Evolutionary conservation across 2,329 filamentous ascomycete genomes (phyloP).

Genomic region (Cyclaneusma minus): DNA sequence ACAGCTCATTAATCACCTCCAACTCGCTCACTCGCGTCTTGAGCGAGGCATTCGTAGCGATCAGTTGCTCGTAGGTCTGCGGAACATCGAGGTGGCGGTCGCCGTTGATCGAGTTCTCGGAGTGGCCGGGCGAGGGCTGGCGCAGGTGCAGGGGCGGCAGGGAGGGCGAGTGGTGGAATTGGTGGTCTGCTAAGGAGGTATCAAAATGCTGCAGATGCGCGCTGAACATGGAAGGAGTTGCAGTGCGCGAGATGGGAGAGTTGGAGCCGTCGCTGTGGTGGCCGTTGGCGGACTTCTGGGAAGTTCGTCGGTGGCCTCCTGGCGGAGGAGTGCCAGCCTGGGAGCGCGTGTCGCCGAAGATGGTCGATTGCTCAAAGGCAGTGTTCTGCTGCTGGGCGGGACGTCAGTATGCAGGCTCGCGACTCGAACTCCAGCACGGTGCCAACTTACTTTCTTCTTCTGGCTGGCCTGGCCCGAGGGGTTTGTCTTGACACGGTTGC

Average conservation of each 20-base stretch:
- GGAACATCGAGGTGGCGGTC: slow-evolving; percentile 52
- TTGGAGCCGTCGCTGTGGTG: slow-evolving; percentile 54
- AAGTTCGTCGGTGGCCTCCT: slow-evolving; percentile 45
- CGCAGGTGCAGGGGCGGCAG: slow-evolving; percentile 33
- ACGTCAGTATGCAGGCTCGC: too few relatives aligned
- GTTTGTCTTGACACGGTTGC: slow-evolving; percentile 88
- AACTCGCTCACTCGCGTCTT: slow-evolving; percentile 92
- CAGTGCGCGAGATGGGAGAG: slow-evolving; percentile 65
- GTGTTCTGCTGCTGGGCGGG: too few relatives aligned
- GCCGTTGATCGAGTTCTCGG: slow-evolving; percentile 33
- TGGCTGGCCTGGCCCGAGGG: slow-evolving; percentile 59
- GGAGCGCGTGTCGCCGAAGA: slow-evolving; percentile 38
- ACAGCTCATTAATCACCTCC: slow-evolving; percentile 83
- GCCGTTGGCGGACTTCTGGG: slow-evolving; percentile 58
- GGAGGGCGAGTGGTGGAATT: slow-evolving; percentile 41
- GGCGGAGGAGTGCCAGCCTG: slow-evolving; percentile 36
- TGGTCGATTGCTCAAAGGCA: slow-evolving; percentile 32
- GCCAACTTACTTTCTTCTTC: slow-evolving; percentile 59
- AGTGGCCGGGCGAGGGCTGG: slow-evolving; percentile 41
- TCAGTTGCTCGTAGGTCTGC: slow-evolving; percentile 65
- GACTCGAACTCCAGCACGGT: too few relatives aligned
- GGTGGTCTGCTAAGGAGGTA: slow-evolving; percentile 47
- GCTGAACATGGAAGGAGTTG: slow-evolving; percentile 61
- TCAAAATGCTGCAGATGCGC: slow-evolving; percentile 70
- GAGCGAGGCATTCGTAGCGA: slow-evolving; percentile 69